These are phyloP conservation scores for Fusarium torreyae DNA, from an alignment of 2,329 filamentous ascomycete genomes.

Conservation along the genomic window DNA sequence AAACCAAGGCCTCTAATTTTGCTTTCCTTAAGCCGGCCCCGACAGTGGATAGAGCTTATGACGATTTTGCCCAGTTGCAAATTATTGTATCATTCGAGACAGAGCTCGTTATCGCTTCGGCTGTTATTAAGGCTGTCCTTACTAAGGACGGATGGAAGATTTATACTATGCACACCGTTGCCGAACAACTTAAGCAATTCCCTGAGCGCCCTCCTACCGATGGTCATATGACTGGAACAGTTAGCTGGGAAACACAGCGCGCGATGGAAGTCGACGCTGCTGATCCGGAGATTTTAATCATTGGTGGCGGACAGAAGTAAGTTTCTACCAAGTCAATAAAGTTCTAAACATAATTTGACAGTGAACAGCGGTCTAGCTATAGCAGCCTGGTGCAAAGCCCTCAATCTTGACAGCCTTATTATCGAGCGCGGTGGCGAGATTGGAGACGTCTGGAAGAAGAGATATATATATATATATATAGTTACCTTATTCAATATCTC, in stretches of 20 bases:
- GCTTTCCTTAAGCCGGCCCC: conserved; percentile 11
- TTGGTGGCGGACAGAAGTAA: conserved; percentile 59
- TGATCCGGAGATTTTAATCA: conserved; percentile 68
- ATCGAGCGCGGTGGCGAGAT: not conserved
- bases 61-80: conserved; percentile 6
- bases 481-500: too few species aligned
- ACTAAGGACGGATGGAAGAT: conserved; percentile 54
- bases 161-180: conserved; percentile 55
- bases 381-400: not conserved
- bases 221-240: conserved; percentile 54
- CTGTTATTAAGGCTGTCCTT: conserved; percentile 53
- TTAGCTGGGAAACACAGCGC: conserved; percentile 53
- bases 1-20: conserved; percentile 48
- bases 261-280: conserved; percentile 44
- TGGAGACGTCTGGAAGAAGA: not conserved
- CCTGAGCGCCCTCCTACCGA: conserved; percentile 50
- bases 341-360: not conserved
- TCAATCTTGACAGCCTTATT: not conserved
- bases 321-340: not conserved
- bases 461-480: too few species aligned
- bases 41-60: conserved; percentile 3
- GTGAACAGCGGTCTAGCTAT: not conserved
- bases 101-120: conserved; percentile 51
- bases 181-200: conserved; percentile 52
- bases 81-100: conserved; percentile 39